A percentile compares a stretch with the other conserved stretches of the same genome.
These are phyloP conservation scores for Hippophae gyantsensis DNA, from an alignment of 306 rosid genomes.

Conservation along the genomic window DNA sequence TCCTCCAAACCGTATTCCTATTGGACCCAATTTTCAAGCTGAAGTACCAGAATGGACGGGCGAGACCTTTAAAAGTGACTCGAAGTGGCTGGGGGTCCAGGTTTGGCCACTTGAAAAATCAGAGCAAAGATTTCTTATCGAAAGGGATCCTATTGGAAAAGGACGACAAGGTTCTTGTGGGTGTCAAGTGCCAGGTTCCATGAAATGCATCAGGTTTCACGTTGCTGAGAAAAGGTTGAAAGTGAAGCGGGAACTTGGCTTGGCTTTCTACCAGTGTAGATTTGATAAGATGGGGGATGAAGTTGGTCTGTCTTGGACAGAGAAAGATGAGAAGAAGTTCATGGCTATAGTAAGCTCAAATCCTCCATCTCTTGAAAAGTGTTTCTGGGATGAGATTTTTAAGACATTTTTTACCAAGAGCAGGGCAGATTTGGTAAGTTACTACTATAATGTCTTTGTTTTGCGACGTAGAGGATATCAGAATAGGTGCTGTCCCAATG, in stretches of 20 bases:
- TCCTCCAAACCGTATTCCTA: conserved; percentile 10
- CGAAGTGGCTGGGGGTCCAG: conserved; percentile 65
- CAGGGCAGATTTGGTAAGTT: conserved; percentile 62
- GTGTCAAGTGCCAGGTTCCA: conserved; percentile 46
- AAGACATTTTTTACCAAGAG: conserved; percentile 46
- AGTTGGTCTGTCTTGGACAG: conserved; percentile 38
- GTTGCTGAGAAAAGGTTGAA: conserved; percentile 49
- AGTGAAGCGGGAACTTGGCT: conserved; percentile 56
- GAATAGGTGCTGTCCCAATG: conserved; percentile 53
- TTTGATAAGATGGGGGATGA: conserved; percentile 60
- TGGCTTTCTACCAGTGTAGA: conserved; percentile 50
- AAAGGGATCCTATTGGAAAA: conserved; percentile 76
- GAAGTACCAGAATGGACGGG: conserved; percentile 56
- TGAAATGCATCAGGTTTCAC: conserved; percentile 60
- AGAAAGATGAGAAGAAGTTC: conserved; percentile 51
- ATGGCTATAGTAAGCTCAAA: conserved; percentile 32
- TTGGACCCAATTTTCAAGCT: conserved; percentile 52
- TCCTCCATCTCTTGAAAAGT: conserved; percentile 26
- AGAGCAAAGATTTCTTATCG: conserved; percentile 33
- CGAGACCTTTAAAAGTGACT: conserved; percentile 38
- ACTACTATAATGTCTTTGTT: conserved; percentile 75
- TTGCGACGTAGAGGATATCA: conserved; percentile 67
- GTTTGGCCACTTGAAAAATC: conserved; percentile 49
- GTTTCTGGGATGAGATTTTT: conserved; percentile 46
- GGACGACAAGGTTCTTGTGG: conserved; percentile 77